Percentiles rank a stretch among this genome's conserved stretches.
These are phyloP conservation scores for Ceraceosorus guamensis DNA, from an alignment of 1,284 basidiomycete species.

Conservation along the genomic window DNA sequence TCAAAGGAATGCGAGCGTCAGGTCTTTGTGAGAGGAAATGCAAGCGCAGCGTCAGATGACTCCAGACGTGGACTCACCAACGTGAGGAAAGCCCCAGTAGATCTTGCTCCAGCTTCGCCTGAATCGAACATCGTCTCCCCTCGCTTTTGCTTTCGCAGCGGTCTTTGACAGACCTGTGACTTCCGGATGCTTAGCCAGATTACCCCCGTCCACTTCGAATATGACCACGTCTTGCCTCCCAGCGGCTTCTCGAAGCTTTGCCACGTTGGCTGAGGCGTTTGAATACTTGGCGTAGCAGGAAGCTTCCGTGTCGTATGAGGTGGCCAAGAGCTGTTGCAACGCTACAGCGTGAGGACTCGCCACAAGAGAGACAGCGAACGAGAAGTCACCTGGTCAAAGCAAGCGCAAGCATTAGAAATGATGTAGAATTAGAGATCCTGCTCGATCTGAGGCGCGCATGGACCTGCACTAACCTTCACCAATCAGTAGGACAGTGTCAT, in stretches of 20 bases:
- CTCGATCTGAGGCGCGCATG: not conserved
- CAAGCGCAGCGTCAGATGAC: too few relatives aligned
- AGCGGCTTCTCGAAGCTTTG: slow-evolving; percentile 26
- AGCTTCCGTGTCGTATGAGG: slow-evolving; percentile 73
- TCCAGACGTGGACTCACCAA: slow-evolving; percentile 63
- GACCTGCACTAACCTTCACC: slow-evolving; percentile 70
- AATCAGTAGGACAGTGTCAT: slow-evolving; percentile 74
- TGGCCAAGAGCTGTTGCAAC: slow-evolving; percentile 68
- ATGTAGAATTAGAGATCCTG: not conserved
- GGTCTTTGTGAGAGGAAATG: not conserved
- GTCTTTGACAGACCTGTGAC: too few relatives aligned
- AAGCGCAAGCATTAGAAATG: not conserved
- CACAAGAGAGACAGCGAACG: slow-evolving; percentile 73
- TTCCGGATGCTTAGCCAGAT: slow-evolving; percentile 53
- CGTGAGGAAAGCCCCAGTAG: slow-evolving; percentile 95
- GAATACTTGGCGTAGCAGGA: slow-evolving; percentile 78
- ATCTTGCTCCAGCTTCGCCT: slow-evolving; percentile 57
- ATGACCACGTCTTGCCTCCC: slow-evolving; percentile 62
- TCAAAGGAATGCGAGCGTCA: too few relatives aligned
- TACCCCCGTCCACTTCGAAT: slow-evolving; percentile 78
- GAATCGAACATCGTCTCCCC: not conserved
- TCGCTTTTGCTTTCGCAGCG: slow-evolving; percentile 2
- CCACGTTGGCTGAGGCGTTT: slow-evolving; percentile 63
- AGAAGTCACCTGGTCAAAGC: slow-evolving; percentile 68
- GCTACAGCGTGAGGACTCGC: slow-evolving; percentile 51